A percentile compares a stretch with the other conserved stretches of the same genome.
phyloP scores from a whole-genome alignment of 192 early-diverging fungal genomes.

The Physocladia obscura region DNA sequence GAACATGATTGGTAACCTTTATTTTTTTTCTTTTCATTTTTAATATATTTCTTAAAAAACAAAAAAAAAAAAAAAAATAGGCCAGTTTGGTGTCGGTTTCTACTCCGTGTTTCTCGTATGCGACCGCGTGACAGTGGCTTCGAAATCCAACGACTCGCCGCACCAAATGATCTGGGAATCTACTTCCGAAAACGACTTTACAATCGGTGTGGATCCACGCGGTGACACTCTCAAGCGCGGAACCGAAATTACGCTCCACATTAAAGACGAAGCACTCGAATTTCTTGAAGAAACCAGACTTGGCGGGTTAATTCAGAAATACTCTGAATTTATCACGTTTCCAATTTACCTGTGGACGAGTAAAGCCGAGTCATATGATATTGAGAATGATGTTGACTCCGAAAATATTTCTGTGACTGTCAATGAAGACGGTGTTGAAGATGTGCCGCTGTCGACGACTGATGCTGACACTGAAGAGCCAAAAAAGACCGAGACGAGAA shows the following conservation, averaged over 20 bases:
- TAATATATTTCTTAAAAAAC: too few species aligned
- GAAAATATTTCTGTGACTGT: too few species aligned
- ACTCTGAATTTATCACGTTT: constrained; percentile 90
- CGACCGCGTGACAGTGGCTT: constrained; percentile 92
- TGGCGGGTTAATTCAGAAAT: constrained; percentile 72
- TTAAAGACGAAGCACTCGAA: constrained; percentile 85
- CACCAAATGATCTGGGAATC: constrained; percentile 95
- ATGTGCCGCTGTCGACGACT: constrained; percentile 34
- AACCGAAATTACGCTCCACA: constrained; percentile 86
- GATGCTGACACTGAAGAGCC: constrained; percentile 45
- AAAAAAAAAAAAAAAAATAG: constrained; percentile 41
- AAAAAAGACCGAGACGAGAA: constrained; percentile 57
- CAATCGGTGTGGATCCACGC: constrained; percentile 83
- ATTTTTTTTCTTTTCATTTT: constrained; percentile 1
- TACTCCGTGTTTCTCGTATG: constrained; percentile 95
- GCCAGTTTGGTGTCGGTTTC: constrained; percentile 99
- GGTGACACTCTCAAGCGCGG: constrained; percentile 91
- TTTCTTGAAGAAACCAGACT: constrained; percentile 75
- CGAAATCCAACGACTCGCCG: constrained; percentile 77
- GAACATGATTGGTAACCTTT: not conserved
- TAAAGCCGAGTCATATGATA: constrained; percentile 60
- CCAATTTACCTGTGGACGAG: constrained; percentile 84
- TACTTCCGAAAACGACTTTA: constrained; percentile 84
- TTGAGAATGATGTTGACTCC: constrained; percentile 45
- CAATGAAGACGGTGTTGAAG: constrained; percentile 54